These are phyloP conservation scores for Ehretia macrophylla DNA, from an alignment of 257 asterid genomes.

Conservation along the genomic window DNA sequence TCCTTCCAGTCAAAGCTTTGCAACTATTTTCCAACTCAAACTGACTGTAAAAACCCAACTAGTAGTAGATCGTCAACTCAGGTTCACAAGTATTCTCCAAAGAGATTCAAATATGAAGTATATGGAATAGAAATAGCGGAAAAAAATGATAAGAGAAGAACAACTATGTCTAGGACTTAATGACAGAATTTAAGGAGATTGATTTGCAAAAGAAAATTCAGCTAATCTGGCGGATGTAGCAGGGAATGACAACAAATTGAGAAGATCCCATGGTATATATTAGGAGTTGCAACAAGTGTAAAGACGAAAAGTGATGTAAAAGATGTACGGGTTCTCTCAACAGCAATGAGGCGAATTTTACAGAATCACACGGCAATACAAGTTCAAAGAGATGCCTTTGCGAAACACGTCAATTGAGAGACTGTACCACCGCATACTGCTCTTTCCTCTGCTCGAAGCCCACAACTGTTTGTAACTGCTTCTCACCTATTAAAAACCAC, in stretches of 20 bases:
- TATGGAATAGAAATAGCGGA: too few relatives aligned
- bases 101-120: too few relatives aligned
- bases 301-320: constrained; percentile 11
- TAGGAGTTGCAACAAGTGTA: neutral
- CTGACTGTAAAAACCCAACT: constrained; percentile 6
- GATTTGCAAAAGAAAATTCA: constrained; percentile 23
- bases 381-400: constrained; percentile 74
- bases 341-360: constrained; percentile 26
- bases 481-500: constrained; percentile 20
- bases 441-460: constrained; percentile 40
- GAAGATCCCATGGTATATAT: constrained; percentile 64
- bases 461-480: constrained; percentile 17
- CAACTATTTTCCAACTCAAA: neutral
- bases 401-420: constrained; percentile 65
- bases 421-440: constrained; percentile 82
- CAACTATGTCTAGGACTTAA: constrained; percentile 1
- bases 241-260: constrained; percentile 64
- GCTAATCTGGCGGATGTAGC: constrained; percentile 71
- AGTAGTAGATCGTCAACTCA: neutral
- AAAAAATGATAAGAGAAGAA: neutral
- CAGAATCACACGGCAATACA: constrained; percentile 90
- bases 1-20: neutral
- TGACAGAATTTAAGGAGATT: neutral
- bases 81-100: constrained; percentile 7
- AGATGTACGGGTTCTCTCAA: constrained; percentile 1